These are phyloP conservation scores for Cytospora mali DNA, from an alignment of 2,329 filamentous ascomycete genomes.

Conservation along the genomic window DNA sequence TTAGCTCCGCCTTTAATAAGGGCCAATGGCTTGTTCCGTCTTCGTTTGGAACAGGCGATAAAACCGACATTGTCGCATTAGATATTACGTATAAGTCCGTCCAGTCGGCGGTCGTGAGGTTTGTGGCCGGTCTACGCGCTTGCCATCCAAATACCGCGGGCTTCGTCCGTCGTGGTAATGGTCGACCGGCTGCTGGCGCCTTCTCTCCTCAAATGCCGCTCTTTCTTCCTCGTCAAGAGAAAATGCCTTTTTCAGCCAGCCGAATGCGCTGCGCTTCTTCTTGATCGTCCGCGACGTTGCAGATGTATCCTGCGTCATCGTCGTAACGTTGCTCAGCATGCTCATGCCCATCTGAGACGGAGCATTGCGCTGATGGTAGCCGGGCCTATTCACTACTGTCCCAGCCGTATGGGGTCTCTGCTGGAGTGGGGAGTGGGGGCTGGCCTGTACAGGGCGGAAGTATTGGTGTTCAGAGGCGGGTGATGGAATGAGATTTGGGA, in stretches of 20 bases:
- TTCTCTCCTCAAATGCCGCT: conserved; percentile 60
- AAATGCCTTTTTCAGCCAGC: conserved; percentile 70
- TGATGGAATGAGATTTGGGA: conserved; percentile 47
- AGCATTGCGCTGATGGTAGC: conserved; percentile 49
- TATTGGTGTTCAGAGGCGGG: conserved; percentile 58
- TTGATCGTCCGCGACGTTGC: conserved; percentile 51
- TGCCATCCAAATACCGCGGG: conserved; percentile 60
- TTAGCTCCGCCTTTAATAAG: neutral
- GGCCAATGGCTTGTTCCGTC: neutral
- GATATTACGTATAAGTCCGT: conserved; percentile 3
- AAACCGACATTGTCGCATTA: conserved; percentile 12
- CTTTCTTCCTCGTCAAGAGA: conserved; percentile 66
- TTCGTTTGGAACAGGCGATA: neutral
- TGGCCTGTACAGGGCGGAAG: conserved; percentile 64
- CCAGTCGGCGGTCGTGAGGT: conserved; percentile 1
- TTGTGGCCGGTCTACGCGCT: conserved; percentile 41
- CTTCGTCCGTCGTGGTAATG: conserved; percentile 54
- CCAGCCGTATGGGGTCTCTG: conserved; percentile 59
- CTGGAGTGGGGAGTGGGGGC: conserved; percentile 65
- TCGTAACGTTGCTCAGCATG: conserved; percentile 58
- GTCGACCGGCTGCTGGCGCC: conserved; percentile 47
- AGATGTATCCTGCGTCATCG: conserved; percentile 46
- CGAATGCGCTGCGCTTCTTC: conserved; percentile 69
- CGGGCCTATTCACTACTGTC: conserved; percentile 39
- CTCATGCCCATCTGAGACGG: conserved; percentile 61